Evolutionary conservation across 2,329 filamentous ascomycete species (phyloP), one percentile per base, ranked within the genome.

Genomic region (Scorias spongiosa): DNA sequence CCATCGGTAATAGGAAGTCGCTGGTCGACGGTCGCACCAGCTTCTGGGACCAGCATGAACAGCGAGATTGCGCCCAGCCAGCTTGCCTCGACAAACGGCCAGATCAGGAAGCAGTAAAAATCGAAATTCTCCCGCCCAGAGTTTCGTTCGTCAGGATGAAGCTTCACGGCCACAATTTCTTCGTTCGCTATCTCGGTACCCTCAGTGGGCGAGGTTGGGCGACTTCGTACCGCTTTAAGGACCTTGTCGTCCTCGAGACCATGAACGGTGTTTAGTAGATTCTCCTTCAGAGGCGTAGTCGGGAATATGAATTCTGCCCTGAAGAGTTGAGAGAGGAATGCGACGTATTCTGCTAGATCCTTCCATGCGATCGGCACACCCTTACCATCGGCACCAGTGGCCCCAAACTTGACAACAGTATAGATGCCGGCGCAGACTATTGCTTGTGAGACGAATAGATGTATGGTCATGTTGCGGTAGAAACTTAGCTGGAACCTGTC

Each of bases 381-480:
- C 58, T 96, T 86, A 51, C 82, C 76, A 3, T 79, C 71, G 0
- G 84, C 82, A 0, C 84, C 85, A 12, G 32, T 15, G n/a, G 89
- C 89, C 12, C 91, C 91, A 49, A 79, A 78, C 63, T 98, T 98
- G 44, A 96, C 83, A 39, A 78, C 76, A 0, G 80, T 91, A 62
- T 98, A 98, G 71, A 98, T 80, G 26, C 84, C 84, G 4, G 81
- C 85, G 48, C 85, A 91, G 17, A 96, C 85, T 4, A 98, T 70
- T 0, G 89, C 84, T 60, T 96, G 88, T 2, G 86, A 82, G 45
- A 98, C 91, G 62, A 98, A 98, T 5, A 98, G 74, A 59, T 98
- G 91, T 48, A 98, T 98, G 0, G 89, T 95, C 91, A 96, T 96
- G 63, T 98, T 98, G 42, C 91, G 81, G 65, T 98, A 98, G 63